A percentile compares a stretch with the other conserved stretches of the same genome.
These are phyloP conservation scores for Exserohilum turcica DNA, from an alignment of 2,329 filamentous ascomycete species.

Conservation along the genomic window DNA sequence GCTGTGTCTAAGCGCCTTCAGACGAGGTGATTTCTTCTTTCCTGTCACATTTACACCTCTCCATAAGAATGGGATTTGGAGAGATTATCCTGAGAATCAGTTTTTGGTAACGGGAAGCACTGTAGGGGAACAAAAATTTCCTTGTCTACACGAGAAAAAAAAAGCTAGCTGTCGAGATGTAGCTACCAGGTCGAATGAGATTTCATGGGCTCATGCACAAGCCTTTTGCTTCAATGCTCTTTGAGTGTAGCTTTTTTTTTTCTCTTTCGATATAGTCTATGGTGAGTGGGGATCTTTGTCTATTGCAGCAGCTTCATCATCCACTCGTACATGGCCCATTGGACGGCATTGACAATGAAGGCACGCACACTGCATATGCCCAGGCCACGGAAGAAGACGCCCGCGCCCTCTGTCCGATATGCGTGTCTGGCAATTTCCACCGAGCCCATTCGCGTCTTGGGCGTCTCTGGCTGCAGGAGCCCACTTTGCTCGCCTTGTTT, in stretches of 20 bases:
- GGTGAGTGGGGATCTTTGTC: not conserved
- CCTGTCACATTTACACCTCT: conserved; percentile 22
- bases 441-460: conserved; percentile 56
- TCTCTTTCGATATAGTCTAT: too few species aligned
- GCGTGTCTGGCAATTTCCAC: conserved; percentile 68
- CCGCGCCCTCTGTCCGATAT: conserved; percentile 72
- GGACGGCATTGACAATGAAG: conserved; percentile 91
- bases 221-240: not conserved
- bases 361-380: conserved; percentile 82
- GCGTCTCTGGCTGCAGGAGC: conserved; percentile 25
- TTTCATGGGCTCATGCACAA: not conserved
- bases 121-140: conserved; percentile 35
- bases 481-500: conserved; percentile 23
- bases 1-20: conserved; percentile 14
- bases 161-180: conserved; percentile 30
- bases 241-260: not conserved
- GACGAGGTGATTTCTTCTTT: conserved; percentile 20
- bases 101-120: conserved; percentile 16
- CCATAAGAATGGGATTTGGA: conserved; percentile 23
- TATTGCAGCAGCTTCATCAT: conserved; percentile 63
- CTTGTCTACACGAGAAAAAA: conserved; percentile 42
- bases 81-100: conserved; percentile 18
- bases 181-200: conserved; percentile 10
- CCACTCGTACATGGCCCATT: conserved; percentile 91
- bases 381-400: conserved; percentile 81